Evolutionary conservation across 805 yeast genomes (phyloP), one percentile per base, ranked within the genome.

Genomic region (Millerago galiae): DNA sequence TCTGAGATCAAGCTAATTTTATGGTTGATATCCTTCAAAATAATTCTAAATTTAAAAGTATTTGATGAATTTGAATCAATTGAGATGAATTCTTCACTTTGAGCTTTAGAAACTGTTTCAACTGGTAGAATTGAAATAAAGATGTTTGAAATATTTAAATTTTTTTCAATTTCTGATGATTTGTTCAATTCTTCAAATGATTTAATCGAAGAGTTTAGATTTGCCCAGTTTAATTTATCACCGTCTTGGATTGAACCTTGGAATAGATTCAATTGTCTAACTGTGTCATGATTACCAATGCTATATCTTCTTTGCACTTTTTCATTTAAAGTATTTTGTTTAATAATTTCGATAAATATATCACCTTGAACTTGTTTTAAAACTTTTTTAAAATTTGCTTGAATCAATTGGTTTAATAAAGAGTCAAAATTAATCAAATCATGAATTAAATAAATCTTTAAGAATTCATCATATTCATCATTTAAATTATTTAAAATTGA

Each of bases 191-290:
- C 34, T 24, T 46, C 52, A 34, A 53, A 33, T 43, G 58, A 63
- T 65, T 68, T 75, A 40, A 81, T 72, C n/a, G 81, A 78, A 41
- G 79, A 77, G 26, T 88, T 96, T 53, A 91, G 71, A 57, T 88
- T 90, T 4, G 97, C 98, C 54, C 77, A 72, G 33, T 95, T 83
- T 45, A 93, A 73, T 60, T 93, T 91, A 55, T 85, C 95, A 12
- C 93, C 97, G 60, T 88, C 95, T 35, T 79, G 74, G 1, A 79
- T 55, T 49, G 83, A 83, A 8, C 97, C 97, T 16, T 72, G 66
- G 58, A 89, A 87, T 51, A 85, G 60, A 48, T 83, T 82, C 53
- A 91, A 72, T 38, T 76, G 75, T 26, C 56, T 59, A 34, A 42
- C 51, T 27, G 53, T 63, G 3, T 51, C 53, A 34, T 42, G 45